phyloP scores from a whole-genome alignment of 2,329 filamentous ascomycete genomes.

The Neophaeococcomyces mojaviensis region DNA sequence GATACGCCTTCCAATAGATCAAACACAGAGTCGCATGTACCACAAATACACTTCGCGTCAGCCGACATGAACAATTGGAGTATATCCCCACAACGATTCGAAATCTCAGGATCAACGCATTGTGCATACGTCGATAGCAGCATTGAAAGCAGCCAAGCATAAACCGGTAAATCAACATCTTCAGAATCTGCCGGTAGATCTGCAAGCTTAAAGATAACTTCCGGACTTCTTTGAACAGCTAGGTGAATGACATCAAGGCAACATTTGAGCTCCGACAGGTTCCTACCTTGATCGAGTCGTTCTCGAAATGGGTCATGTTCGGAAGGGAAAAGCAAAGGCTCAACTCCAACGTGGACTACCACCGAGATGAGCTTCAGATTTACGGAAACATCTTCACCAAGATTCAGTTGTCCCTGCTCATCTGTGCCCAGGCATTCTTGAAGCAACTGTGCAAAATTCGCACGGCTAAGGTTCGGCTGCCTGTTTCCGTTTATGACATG shows the following conservation, averaged over 20 bases:
- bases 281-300: slow-evolving; percentile 33
- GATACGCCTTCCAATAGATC: background rate
- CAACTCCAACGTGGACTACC: slow-evolving; percentile 66
- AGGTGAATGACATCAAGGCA: slow-evolving; percentile 71
- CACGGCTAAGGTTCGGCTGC: slow-evolving; percentile 57
- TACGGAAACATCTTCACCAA: slow-evolving; percentile 62
- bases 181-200: background rate
- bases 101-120: background rate
- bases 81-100: slow-evolving; percentile 2
- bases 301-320: slow-evolving; percentile 60
- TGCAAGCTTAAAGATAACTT: slow-evolving; percentile 1
- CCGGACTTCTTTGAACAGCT: slow-evolving; percentile 65
- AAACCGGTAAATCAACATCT: slow-evolving; percentile 38
- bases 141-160: slow-evolving; percentile 48
- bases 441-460: slow-evolving; percentile 68
- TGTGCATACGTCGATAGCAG: slow-evolving; percentile 40
- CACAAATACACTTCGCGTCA: slow-evolving; percentile 2
- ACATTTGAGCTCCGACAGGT: slow-evolving; percentile 44
- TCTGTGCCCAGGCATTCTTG: slow-evolving; percentile 52
- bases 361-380: slow-evolving; percentile 83
- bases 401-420: slow-evolving; percentile 37
- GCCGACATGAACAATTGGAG: background rate
- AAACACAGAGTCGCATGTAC: background rate
- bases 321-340: slow-evolving; percentile 46
- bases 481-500: slow-evolving; percentile 66